Percentiles rank a stretch among this genome's conserved stretches.
phyloP scores from a whole-genome alignment of 2,329 filamentous ascomycete genomes.

The Bipolaris cookei region DNA sequence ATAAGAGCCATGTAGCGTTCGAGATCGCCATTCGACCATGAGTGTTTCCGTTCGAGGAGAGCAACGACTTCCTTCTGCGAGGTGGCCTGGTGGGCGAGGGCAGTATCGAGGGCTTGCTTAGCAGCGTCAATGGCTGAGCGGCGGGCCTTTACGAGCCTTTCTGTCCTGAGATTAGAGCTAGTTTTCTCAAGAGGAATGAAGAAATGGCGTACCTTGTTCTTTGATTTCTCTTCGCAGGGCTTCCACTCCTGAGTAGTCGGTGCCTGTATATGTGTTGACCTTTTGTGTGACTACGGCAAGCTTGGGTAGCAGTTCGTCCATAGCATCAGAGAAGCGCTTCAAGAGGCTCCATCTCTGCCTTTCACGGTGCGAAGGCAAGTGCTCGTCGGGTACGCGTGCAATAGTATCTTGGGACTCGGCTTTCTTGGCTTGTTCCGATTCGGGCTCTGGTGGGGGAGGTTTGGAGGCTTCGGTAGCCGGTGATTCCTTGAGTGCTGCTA shows the following conservation, averaged over 20 bases:
- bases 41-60: constrained; percentile 89
- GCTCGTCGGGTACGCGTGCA: constrained; percentile 44
- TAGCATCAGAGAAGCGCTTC: constrained; percentile 71
- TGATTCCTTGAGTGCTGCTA: constrained; percentile 6
- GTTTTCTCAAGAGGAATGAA: neutral
- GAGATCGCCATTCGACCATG: constrained; percentile 84
- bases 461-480: constrained; percentile 10
- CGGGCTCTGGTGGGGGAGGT: constrained; percentile 14
- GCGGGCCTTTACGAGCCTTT: constrained; percentile 63
- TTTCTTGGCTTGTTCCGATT: constrained; percentile 7
- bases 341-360: constrained; percentile 62
- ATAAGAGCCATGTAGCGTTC: constrained; percentile 95
- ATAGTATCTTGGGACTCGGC: constrained; percentile 36
- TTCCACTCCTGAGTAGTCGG: constrained; percentile 87
- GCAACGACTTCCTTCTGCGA: constrained; percentile 97
- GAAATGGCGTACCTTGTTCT: constrained; percentile 58
- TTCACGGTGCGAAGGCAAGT: constrained; percentile 61
- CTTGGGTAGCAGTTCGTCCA: constrained; percentile 89
- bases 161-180: constrained; percentile 39
- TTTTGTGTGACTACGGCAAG: constrained; percentile 84
- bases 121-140: constrained; percentile 71
- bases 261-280: constrained; percentile 90
- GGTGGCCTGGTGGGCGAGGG: constrained; percentile 79
- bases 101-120: constrained; percentile 79
- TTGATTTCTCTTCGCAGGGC: constrained; percentile 80